phyloP scores from a whole-genome alignment of 176 grass and related monocot species.

The Pontederia crassipes region DNA sequence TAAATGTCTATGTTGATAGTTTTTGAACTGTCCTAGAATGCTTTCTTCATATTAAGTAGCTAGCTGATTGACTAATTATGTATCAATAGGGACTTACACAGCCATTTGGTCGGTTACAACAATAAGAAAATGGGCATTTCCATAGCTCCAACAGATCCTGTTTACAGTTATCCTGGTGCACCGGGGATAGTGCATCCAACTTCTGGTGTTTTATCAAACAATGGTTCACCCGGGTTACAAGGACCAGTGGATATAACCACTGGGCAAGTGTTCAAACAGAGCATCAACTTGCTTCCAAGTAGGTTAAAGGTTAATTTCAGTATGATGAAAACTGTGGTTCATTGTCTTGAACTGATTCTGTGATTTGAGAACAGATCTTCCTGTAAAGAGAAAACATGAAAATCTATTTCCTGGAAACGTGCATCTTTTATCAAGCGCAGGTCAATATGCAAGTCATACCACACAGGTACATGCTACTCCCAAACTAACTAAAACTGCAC shows the following conservation, averaged over 20 bases:
- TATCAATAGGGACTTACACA: slow-evolving; percentile 60
- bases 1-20: background rate
- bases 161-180: slow-evolving; percentile 19
- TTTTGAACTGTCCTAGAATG: background rate
- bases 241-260: background rate
- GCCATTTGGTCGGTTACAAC: slow-evolving; percentile 73
- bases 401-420: background rate
- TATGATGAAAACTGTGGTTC: background rate
- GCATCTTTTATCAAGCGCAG: background rate
- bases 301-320: background rate
- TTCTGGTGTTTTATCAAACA: slow-evolving; percentile 35
- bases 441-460: background rate
- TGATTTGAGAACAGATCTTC: background rate
- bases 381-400: slow-evolving; percentile 8
- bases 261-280: slow-evolving; percentile 11
- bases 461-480: background rate
- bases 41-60: background rate
- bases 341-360: background rate
- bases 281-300: slow-evolving; percentile 18
- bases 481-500: background rate
- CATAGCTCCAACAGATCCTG: slow-evolving; percentile 40
- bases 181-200: slow-evolving; percentile 14
- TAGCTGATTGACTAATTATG: background rate
- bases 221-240: slow-evolving; percentile 15
- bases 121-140: slow-evolving; percentile 34